These are phyloP conservation scores for Aquanectria penicillioides DNA, from an alignment of 2,329 filamentous ascomycete species.

Conservation along the genomic window DNA sequence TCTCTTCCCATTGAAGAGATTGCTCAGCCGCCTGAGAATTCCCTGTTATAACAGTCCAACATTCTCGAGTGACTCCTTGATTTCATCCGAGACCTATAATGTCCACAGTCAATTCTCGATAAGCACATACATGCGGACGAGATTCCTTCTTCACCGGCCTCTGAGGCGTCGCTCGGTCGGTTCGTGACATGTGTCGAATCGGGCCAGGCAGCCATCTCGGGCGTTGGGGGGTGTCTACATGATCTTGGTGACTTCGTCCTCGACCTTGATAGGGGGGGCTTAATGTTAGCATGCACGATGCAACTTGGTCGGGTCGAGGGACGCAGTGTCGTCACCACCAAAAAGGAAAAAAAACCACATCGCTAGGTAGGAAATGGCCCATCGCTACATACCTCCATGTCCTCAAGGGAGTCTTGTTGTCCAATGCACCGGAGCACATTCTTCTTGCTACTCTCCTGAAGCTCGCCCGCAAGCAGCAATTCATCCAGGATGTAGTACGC, in stretches of 20 bases:
- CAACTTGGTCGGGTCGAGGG: conserved; percentile 22
- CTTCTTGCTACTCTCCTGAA: conserved; percentile 99
- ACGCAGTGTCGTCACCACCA: conserved; percentile 31
- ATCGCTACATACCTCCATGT: conserved; percentile 89
- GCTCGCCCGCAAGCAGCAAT: conserved; percentile 90
- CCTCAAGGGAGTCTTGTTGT: conserved; percentile 96
- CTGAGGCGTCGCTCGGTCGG: conserved; percentile 27
- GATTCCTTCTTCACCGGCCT: conserved; percentile 21
- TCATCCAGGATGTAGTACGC: conserved; percentile 99
- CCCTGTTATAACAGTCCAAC: conserved; percentile 43
- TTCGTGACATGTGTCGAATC: conserved; percentile 26
- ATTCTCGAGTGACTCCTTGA: conserved; percentile 42
- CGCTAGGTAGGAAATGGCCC: conserved; percentile 28
- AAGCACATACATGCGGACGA: conserved; percentile 18
- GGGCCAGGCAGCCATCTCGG: conserved; percentile 31
- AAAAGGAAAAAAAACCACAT: conserved; percentile 29
- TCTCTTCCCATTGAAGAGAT: conserved; percentile 49
- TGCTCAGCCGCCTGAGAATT: conserved; percentile 44
- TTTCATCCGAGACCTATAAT: conserved; percentile 41
- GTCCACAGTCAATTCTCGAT: conserved; percentile 44
- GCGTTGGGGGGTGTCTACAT: conserved; percentile 66
- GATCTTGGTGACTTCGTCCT: conserved; percentile 90
- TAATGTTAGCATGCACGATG: conserved; percentile 44
- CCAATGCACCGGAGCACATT: conserved; percentile 96
- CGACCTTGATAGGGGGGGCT: conserved; percentile 69